These are phyloP conservation scores for Harringtonia lauricola DNA, from an alignment of 2,329 filamentous ascomycete genomes.

Conservation along the genomic window DNA sequence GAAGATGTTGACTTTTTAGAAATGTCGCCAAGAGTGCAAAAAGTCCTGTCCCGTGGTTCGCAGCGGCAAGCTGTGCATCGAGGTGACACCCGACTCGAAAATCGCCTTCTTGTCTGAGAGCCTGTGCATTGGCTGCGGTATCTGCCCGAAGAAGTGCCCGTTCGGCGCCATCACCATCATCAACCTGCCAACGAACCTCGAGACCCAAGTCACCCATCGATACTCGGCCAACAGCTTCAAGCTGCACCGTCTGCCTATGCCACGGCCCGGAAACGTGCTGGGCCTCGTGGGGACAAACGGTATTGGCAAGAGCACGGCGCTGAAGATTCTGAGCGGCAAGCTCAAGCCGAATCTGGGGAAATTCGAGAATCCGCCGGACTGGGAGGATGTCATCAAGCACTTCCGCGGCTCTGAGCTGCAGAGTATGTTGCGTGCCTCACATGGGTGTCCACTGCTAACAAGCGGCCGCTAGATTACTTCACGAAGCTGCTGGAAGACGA, in stretches of 20 bases:
- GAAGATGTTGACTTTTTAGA: conserved; percentile 36
- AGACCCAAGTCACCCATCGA: conserved; percentile 94
- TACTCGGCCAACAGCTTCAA: conserved; percentile 99
- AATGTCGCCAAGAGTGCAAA: conserved; percentile 99
- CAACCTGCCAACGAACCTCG: conserved; percentile 98
- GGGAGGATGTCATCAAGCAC: conserved; percentile 98
- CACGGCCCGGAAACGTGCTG: conserved; percentile 86
- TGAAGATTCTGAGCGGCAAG: conserved; percentile 98
- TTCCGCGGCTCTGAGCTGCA: conserved; percentile 96
- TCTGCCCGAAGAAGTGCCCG: conserved; percentile 98
- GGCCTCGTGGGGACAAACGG: conserved; percentile 98
- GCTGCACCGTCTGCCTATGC: conserved; percentile 91
- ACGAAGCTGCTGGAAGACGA: conserved; percentile 96
- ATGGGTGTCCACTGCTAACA: background rate
- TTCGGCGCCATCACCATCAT: conserved; percentile 99
- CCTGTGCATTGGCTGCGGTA: conserved; percentile 96
- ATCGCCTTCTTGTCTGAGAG: conserved; percentile 95
- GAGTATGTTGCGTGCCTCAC: conserved; percentile 42
- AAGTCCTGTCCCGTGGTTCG: conserved; percentile 96
- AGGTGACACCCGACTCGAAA: conserved; percentile 78
- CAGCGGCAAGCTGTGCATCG: conserved; percentile 83
- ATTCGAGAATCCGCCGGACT: conserved; percentile 94
- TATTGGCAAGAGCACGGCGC: conserved; percentile 99
- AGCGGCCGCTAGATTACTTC: conserved; percentile 90
- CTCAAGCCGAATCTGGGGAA: conserved; percentile 94